Conservation (phyloP, 768 basidiomycete species). For the Termitomyces sp. region DNA sequence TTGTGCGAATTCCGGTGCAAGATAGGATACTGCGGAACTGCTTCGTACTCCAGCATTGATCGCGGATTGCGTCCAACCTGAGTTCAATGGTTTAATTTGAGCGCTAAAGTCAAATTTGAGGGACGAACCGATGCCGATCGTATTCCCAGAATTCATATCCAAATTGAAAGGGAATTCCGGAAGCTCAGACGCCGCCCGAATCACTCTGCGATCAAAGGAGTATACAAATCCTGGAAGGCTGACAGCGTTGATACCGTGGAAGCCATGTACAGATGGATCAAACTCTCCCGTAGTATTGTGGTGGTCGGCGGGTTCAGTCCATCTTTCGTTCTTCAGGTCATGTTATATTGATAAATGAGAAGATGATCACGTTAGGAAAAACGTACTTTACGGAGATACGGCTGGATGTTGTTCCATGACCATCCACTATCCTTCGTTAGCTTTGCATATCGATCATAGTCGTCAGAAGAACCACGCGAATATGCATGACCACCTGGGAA, state of each 20-base stretch:
- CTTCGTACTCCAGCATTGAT: slow-evolving; percentile 18
- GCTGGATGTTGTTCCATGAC: slow-evolving; percentile 25
- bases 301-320: slow-evolving; percentile 22
- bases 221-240: slow-evolving; percentile 20
- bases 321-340: slow-evolving; percentile 18
- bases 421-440: slow-evolving; percentile 24
- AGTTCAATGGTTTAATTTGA: not conserved
- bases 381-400: slow-evolving; percentile 19
- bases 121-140: slow-evolving; percentile 18
- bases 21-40: slow-evolving; percentile 23
- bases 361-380: not conserved
- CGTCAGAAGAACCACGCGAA: slow-evolving; percentile 26
- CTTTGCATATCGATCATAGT: slow-evolving; percentile 26
- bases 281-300: slow-evolving; percentile 18
- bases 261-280: slow-evolving; percentile 12
- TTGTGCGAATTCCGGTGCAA: slow-evolving; percentile 10
- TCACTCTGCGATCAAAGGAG: slow-evolving; percentile 21
- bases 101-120: not conserved
- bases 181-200: slow-evolving; percentile 21
- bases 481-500: slow-evolving; percentile 14
- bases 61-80: slow-evolving; percentile 22
- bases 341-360: not conserved
- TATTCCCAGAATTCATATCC: slow-evolving; percentile 21
- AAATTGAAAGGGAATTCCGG: slow-evolving; percentile 19
- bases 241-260: slow-evolving; percentile 22